A percentile compares a stretch with the other conserved stretches of the same genome.
Evolutionary conservation across 2,329 filamentous ascomycete species (phyloP).

Genomic region (Fusarium tanahbumbuense): DNA sequence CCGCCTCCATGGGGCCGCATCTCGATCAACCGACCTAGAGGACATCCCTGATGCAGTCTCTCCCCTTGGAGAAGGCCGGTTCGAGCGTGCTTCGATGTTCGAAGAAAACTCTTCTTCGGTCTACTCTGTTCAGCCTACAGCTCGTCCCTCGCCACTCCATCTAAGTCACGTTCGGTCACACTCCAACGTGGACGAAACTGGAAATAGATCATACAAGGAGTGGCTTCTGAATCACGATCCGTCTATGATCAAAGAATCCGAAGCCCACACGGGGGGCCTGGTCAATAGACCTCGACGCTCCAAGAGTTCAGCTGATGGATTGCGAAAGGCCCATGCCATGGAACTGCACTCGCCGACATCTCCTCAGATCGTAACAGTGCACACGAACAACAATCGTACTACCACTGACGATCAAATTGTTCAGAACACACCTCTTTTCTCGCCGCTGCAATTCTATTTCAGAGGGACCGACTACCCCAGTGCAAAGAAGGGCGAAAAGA

Average conservation of each 20-base stretch:
- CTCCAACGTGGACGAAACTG: conserved; percentile 35
- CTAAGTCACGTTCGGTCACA: conserved; percentile 35
- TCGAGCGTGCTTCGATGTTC: conserved; percentile 14
- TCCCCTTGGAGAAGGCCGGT: conserved; percentile 42
- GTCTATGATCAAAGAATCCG: conserved; percentile 31
- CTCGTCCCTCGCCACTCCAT: conserved; percentile 40
- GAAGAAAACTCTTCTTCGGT: conserved; percentile 39
- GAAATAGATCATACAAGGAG: conserved; percentile 43
- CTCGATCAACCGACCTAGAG: conserved; percentile 36
- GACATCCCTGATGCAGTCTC: conserved; percentile 42
- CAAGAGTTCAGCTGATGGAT: conserved; percentile 47
- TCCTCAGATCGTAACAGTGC: conserved; percentile 27
- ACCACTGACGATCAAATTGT: conserved; percentile 5
- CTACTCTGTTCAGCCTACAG: conserved; percentile 41
- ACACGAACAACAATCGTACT: conserved; percentile 7
- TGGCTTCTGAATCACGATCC: conserved; percentile 43
- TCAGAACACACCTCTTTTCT: conserved; percentile 50
- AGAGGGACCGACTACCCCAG: conserved; percentile 53
- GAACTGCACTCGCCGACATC: conserved; percentile 27
- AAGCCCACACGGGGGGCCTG: conserved; percentile 21
- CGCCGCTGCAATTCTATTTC: conserved; percentile 58
- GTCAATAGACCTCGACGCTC: conserved; percentile 44
- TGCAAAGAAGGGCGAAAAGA: conserved; percentile 60
- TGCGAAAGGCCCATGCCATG: conserved; percentile 25
- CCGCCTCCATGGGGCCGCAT: conserved; percentile 6